Conservation (phyloP, 2,329 filamentous ascomycete genomes). For the Aspergillus candidus region DNA sequence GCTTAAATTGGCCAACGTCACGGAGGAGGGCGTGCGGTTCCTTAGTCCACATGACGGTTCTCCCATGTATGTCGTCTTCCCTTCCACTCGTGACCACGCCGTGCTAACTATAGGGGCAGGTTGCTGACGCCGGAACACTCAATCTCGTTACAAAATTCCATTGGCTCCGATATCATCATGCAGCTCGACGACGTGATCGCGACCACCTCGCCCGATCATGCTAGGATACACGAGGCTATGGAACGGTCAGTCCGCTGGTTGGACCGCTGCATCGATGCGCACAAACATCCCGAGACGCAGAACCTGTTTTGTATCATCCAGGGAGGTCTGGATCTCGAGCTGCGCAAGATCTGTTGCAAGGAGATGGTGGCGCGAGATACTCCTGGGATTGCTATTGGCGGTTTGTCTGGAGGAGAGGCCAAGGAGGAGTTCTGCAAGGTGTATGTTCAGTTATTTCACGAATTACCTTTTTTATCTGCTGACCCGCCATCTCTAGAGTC, state of each 20-base stretch:
- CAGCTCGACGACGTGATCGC: constrained; percentile 97
- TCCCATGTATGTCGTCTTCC: constrained; percentile 59
- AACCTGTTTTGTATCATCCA: constrained; percentile 99
- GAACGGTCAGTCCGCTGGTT: constrained; percentile 90
- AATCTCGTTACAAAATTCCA: constrained; percentile 90
- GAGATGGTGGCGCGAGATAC: constrained; percentile 89
- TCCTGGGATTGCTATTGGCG: constrained; percentile 93
- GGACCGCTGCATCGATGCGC: constrained; percentile 86
- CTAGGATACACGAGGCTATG: constrained; percentile 91
- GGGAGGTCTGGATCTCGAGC: constrained; percentile 80
- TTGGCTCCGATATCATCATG: constrained; percentile 99
- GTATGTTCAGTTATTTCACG: constrained; percentile 22
- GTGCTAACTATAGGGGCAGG: constrained; percentile 29
- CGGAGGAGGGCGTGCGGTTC: constrained; percentile 92
- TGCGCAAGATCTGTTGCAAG: constrained; percentile 74
- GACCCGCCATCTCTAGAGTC: constrained; percentile 45
- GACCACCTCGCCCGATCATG: constrained; percentile 84
- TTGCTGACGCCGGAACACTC: constrained; percentile 96
- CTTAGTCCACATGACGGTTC: constrained; percentile 92
- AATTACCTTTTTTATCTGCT: background rate
- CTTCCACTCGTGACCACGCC: background rate
- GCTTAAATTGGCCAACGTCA: constrained; percentile 85
- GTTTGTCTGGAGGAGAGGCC: constrained; percentile 87
- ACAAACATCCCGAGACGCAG: constrained; percentile 73
- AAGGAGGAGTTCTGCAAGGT: constrained; percentile 90